Base-by-base conservation (phyloP, 2,329 filamentous ascomycete genomes). In the Cytospora schulzeri region DNA sequence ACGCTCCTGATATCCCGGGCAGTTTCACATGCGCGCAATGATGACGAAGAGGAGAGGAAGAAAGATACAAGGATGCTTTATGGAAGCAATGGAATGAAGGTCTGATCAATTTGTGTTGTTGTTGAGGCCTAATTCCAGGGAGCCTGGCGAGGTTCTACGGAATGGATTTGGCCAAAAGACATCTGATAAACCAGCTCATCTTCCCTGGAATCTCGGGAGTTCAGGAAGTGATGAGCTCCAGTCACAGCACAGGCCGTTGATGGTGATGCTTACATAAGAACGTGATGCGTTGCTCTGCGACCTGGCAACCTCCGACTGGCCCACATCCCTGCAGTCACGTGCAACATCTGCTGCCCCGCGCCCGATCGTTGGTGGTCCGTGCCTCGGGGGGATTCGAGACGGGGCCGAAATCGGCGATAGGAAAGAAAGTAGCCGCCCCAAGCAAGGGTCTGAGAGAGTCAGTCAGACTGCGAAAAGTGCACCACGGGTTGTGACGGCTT, bases 381-480 rank as follows among this genome's bases (percentile, higher is more conserved):
- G 45, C 45, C 8, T 24, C 11, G n/a, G 12, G 8, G 17, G 45
- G 19, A 22, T 48, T 12, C 24, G 41, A 35, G 26, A 35, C 56
- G 61, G 57, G 53, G 62, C 65, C 65, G 65, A 64, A 31, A 31
- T 66, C 65, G 65, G 65, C 65, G 45, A 62, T 51, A 59, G 48
- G 38, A 56, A 29, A 19, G 35, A 14, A 53, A 48, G 52, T n/a
- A n/a, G n/a, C n/a, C n/a, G n/a, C n/a, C n/a, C n/a, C n/a, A n/a
- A n/a, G n/a, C n/a, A n/a, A n/a, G n/a, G n/a, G n/a, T n/a, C 55
- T 50, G 59, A 26, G 52, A 62, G 52, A 45, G 12, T 45, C 60
- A 53, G 60, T 51, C 41, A 45, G 17, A 22, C 45, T 48, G n/a
- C 45, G 38, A 33, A 24, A 28, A 41, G 45, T 31, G 24, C 33